Base-by-base conservation (phyloP, 192 early-diverging fungal species). In the Cladochytrium replicatum region DNA sequence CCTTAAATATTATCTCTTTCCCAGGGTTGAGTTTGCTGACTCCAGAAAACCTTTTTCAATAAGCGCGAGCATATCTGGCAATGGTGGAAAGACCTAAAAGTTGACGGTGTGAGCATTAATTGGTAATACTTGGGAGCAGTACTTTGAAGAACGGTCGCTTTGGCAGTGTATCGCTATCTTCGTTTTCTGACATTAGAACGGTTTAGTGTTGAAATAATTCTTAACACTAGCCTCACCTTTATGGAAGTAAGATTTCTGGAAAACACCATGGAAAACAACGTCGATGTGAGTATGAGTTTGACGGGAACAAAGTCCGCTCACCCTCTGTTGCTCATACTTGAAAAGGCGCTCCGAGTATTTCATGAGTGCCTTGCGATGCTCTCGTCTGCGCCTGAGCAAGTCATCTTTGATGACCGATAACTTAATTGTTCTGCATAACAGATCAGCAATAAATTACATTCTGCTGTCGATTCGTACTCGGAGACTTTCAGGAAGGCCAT, bases 21-120 rank as follows among this genome's bases (percentile, higher is more conserved):
- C 9, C 27, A 32, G 39, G 13, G 32, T 41, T n/a, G 58, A 49
- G 0, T 50, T 40, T 15, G 58, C 29, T 9, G 66, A 50, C 29
- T 63, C 61, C 23, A 71, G 25, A 40, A 61, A 66, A 4, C 65
- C 73, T 41, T 69, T 69, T 37, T 75, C 69, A 32, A 75, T 71
- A 15, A 75, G 34, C 27, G 13, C 30, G 32, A 58, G 54, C 58
- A 75, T 56, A 2, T 69, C 66, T 8, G 32, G 32, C 9, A 50
- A 42, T 2, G 57, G 19, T 4, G 69, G 73, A 11, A 75, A 39
- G 5, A 75, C 45, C 63, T 71, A 28, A 6, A 19, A 58, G 29
- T 26, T 8, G 6, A 8, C 17, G 28, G 32, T 21, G 37, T n/a
- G 17, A 17, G 13, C 17, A 13, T 37, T 37, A 17, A 37, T 13